phyloP scores from a whole-genome alignment of 2,329 filamentous ascomycete species.

The Xylaria sp. region DNA sequence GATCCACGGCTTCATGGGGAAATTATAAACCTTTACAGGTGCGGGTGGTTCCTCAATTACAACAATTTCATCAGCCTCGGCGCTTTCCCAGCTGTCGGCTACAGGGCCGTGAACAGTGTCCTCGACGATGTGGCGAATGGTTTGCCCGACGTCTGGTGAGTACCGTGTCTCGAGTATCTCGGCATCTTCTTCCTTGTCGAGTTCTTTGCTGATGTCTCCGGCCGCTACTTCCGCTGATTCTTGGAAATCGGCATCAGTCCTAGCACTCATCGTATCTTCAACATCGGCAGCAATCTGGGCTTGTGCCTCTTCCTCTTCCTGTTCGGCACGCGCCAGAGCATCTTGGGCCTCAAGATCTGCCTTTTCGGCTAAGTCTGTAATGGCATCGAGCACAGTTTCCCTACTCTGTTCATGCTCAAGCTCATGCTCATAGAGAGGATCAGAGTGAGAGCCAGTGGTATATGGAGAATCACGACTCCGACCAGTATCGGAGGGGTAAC shows the following conservation, averaged over 20 bases:
- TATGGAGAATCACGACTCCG: constrained; percentile 32
- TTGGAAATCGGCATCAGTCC: constrained; percentile 65
- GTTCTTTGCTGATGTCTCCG: constrained; percentile 62
- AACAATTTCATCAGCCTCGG: constrained; percentile 75
- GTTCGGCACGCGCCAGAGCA: constrained; percentile 67
- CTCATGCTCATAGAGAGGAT: constrained; percentile 26
- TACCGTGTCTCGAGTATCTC: constrained; percentile 64
- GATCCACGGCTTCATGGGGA: constrained; percentile 96
- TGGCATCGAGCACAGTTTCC: constrained; percentile 77
- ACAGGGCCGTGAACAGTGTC: constrained; percentile 69
- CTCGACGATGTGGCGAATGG: constrained; percentile 62
- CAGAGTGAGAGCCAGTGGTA: constrained; percentile 25
- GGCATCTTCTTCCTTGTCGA: constrained; percentile 64
- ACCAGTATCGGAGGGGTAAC: constrained; percentile 45
- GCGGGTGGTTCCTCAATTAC: constrained; percentile 72
- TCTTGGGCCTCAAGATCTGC: constrained; percentile 68
- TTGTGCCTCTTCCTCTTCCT: constrained; percentile 60
- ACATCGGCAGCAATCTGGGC: constrained; percentile 61
- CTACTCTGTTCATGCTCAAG: constrained; percentile 51
- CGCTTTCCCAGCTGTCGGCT: constrained; percentile 92
- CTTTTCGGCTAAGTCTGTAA: constrained; percentile 70
- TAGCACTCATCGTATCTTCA: constrained; percentile 60
- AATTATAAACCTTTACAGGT: constrained; percentile 87
- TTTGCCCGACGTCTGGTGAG: constrained; percentile 62
- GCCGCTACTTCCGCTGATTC: constrained; percentile 60